phyloP scores from a whole-genome alignment of 2,329 filamentous ascomycete genomes.

The Hypoxylon sp. region DNA sequence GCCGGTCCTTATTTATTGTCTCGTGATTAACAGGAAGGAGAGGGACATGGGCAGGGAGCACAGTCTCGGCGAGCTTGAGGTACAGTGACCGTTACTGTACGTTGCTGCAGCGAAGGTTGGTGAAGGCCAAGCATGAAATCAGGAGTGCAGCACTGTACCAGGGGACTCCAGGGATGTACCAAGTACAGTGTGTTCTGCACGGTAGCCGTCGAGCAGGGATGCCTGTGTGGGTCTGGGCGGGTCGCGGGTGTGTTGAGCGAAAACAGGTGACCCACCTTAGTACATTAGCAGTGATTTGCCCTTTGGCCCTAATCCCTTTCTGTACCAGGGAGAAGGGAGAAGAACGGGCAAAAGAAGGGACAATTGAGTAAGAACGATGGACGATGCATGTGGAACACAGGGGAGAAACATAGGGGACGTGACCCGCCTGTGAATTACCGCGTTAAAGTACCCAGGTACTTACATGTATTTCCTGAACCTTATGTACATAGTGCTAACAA shows the following conservation, averaged over 20 bases:
- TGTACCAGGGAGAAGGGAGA: constrained; percentile 27
- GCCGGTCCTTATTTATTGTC: constrained; percentile 54
- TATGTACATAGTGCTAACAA: not conserved
- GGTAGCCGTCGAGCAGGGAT: constrained; percentile 35
- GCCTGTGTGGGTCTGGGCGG: constrained; percentile 34
- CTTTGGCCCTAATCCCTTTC: constrained; percentile 30
- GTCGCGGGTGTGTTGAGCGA: constrained; percentile 42
- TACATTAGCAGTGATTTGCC: constrained; percentile 26
- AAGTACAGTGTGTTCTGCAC: constrained; percentile 34
- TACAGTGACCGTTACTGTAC: constrained; percentile 31
- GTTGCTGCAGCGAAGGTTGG: constrained; percentile 22
- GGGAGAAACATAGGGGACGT: not conserved
- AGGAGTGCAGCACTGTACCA: constrained; percentile 21
- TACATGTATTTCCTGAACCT: too few species aligned
- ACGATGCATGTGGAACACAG: constrained; percentile 17
- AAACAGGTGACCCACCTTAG: constrained; percentile 41
- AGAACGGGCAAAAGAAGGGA: constrained; percentile 12
- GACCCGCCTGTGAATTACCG: not conserved
- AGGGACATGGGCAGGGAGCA: constrained; percentile 42
- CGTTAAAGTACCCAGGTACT: not conserved
- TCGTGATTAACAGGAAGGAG: constrained; percentile 49
- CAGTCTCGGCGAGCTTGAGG: constrained; percentile 23
- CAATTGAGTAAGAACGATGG: constrained; percentile 12
- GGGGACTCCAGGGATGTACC: constrained; percentile 31
- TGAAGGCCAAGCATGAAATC: constrained; percentile 27